Conservation (phyloP, 208 protist species). For the Leishmania gerbilli region DNA sequence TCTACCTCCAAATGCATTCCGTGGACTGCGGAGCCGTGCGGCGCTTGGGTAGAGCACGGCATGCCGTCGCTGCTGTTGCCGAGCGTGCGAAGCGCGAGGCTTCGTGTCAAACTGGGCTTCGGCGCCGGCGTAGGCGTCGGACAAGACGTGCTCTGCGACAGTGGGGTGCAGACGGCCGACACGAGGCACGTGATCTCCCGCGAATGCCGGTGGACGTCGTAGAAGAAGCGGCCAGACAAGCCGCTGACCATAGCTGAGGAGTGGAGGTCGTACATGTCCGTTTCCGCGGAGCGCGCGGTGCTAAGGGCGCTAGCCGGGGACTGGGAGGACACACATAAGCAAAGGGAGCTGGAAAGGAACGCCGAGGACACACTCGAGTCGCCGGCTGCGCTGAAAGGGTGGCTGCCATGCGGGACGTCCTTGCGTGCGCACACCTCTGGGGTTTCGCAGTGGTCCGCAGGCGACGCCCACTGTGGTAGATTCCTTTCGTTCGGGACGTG, state of each 20-base stretch:
- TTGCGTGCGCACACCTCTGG: constrained; percentile 5
- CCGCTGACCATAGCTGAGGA: neutral
- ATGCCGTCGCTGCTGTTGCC: neutral
- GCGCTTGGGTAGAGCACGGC: neutral
- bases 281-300: neutral
- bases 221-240: neutral
- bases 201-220: constrained; percentile 1
- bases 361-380: constrained; percentile 21
- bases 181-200: neutral
- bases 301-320: constrained; percentile 9
- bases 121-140: constrained; percentile 6
- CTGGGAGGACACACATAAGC: constrained; percentile 4
- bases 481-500: neutral
- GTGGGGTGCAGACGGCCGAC: neutral
- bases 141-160: neutral
- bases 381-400: neutral
- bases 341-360: constrained; percentile 29
- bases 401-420: neutral
- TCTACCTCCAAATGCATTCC: neutral
- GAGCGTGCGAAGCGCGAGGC: constrained; percentile 4
- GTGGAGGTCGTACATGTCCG: constrained; percentile 2
- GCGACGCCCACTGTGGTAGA: neutral
- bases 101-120: neutral
- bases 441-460: neutral
- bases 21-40: neutral